Base-by-base conservation (phyloP, 345 rosid genomes). In the Eucalyptus sp. region DNA sequence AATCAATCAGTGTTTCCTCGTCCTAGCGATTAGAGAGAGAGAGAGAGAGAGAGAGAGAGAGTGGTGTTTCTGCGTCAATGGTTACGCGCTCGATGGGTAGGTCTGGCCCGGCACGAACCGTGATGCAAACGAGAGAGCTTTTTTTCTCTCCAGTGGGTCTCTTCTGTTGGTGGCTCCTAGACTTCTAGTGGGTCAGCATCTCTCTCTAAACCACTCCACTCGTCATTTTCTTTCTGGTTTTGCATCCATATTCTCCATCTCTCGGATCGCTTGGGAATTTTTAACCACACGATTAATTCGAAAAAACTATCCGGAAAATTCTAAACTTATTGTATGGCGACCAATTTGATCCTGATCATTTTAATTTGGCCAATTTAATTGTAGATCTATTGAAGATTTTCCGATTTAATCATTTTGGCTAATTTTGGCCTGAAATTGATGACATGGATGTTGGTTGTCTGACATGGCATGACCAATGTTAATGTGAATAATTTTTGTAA, bases 381-480 rank as follows among this genome's bases (percentile, higher is more conserved):
- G 8, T 29, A 13, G 4, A 25, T 1, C 17, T 29, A 0, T 64
- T 29, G 37, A 64, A 29, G 9, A 64, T 29, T 62, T 3, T 2
- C 2, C 0, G 8, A n/a, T 64, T 64, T n/a, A 64, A 7, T 13
- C 37, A 64, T 64, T 64, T n/a, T n/a, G 9, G 3, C 71, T 5
- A n/a, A 64, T 64, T 64, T 64, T 64, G 10, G 3, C 5, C 0
- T 14, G 10, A 15, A n/a, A 64, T 64, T 1, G 37, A n/a, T 64
- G 10, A 64, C 11, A 15, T 64, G 10, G 3, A 64, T 15, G 3
- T 8, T 33, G 11, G 5, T 0, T 7, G 0, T 64, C 3, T 4
- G n/a, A 15, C 1, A 14, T 1, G 10, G 0, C 5, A 15, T 7
- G 5, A n/a, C 0, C 0, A n/a, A 8, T 0, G 10, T n/a, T 13